phyloP scores from a whole-genome alignment of 176 grass and related monocot species.

The Musa beccarii region DNA sequence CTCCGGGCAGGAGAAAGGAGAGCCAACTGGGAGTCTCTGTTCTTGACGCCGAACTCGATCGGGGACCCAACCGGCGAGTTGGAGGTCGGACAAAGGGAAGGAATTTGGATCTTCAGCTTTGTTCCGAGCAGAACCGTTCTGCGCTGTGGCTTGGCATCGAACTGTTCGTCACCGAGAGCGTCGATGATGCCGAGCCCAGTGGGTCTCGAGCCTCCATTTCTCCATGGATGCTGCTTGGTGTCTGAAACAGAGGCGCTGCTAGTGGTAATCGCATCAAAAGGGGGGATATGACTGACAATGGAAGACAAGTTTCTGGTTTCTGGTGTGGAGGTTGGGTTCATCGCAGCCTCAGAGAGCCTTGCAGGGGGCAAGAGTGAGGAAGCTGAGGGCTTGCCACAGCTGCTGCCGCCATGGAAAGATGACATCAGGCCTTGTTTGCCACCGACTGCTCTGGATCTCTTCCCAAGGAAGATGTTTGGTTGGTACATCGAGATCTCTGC shows the following conservation, averaged over 20 bases:
- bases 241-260: conserved; percentile 4
- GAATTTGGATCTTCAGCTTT: conserved; percentile 73
- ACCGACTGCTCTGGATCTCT: conserved; percentile 49
- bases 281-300: conserved; percentile 33
- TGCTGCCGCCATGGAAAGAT: too few species aligned
- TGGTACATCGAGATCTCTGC: too few species aligned
- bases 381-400: neutral
- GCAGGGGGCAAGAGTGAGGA: conserved; percentile 32
- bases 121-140: conserved; percentile 73
- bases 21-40: conserved; percentile 58
- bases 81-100: conserved; percentile 2
- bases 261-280: conserved; percentile 27
- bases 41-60: conserved; percentile 89
- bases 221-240: neutral
- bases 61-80: conserved; percentile 26
- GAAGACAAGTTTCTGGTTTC: conserved; percentile 63
- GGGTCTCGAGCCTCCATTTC: conserved; percentile 11
- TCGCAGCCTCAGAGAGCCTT: conserved; percentile 19
- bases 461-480: conserved; percentile 33
- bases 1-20: conserved; percentile 43
- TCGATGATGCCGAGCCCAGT: conserved; percentile 56
- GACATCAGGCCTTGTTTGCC: conserved; percentile 43
- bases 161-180: conserved; percentile 43
- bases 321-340: conserved; percentile 87
- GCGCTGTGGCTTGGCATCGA: conserved; percentile 19